These are phyloP conservation scores for Fennellomyces sp. DNA, from an alignment of 371 early-diverging fungal genomes.

Conservation along the genomic window DNA sequence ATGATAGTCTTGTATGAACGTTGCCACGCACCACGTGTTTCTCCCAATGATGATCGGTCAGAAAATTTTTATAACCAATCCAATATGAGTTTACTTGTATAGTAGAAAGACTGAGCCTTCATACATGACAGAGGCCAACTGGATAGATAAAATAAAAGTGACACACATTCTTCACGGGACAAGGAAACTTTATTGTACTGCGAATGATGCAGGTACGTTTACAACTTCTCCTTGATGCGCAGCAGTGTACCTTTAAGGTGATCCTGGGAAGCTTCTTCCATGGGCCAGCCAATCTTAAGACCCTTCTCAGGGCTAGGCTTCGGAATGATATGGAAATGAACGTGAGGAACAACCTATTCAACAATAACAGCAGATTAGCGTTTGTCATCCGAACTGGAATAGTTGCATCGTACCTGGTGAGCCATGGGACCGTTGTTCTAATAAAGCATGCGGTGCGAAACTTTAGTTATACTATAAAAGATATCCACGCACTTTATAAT, in stretches of 20 bases:
- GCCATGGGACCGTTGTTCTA: constrained; percentile 79
- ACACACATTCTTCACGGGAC: too few relatives aligned
- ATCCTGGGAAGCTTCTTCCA: background rate
- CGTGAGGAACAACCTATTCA: constrained; percentile 79
- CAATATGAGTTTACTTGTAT: too few relatives aligned
- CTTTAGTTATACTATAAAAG: background rate
- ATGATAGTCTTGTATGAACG: too few relatives aligned
- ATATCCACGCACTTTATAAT: too few relatives aligned
- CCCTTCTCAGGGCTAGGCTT: constrained; percentile 75
- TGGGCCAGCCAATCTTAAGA: constrained; percentile 69
- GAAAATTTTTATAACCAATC: too few relatives aligned
- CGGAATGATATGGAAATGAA: constrained; percentile 92
- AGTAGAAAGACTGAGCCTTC: too few relatives aligned
- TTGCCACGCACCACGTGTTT: too few relatives aligned
- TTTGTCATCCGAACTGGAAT: background rate
- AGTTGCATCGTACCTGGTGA: constrained; percentile 33
- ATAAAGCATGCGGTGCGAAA: background rate
- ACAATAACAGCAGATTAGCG: background rate
- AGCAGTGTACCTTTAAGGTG: background rate
- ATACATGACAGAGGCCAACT: too few relatives aligned
- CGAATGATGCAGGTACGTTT: too few relatives aligned
- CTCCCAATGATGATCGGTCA: too few relatives aligned
- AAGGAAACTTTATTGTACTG: too few relatives aligned
- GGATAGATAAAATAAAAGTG: too few relatives aligned
- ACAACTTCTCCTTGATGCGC: background rate